Percentiles rank a stretch among this genome's conserved stretches.
Conservation (phyloP, 169 alveolate species). For the Besnoitia besnoiti region DNA sequence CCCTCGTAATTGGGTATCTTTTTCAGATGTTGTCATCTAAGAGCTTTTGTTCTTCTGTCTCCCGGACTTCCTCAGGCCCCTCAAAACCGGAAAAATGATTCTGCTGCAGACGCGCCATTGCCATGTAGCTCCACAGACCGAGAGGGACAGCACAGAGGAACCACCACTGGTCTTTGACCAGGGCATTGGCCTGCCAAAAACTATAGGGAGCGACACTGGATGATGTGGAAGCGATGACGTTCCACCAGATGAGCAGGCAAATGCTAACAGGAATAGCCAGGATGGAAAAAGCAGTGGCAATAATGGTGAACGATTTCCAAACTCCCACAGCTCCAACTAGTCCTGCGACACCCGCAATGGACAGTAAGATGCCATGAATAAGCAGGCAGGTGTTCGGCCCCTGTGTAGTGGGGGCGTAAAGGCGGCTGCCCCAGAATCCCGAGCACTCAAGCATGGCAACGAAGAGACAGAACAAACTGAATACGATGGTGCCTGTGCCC, state of each 20-base stretch:
- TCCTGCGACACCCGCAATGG: background rate
- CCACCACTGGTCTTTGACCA: constrained; percentile 1
- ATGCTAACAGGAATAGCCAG: constrained; percentile 10
- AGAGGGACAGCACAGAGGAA: background rate
- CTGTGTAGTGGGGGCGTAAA: background rate
- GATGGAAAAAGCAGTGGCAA: constrained; percentile 1
- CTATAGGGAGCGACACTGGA: background rate
- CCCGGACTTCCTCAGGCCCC: background rate
- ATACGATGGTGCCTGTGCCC: constrained; percentile 17
- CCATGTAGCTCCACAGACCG: background rate
- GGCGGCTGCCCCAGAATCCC: constrained; percentile 31
- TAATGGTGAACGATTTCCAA: background rate
- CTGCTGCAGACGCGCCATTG: background rate
- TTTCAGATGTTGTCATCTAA: background rate
- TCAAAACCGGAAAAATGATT: background rate
- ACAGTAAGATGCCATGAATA: constrained; percentile 20
- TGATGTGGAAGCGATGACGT: background rate
- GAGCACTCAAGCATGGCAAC: constrained; percentile 33
- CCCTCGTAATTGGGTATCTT: background rate
- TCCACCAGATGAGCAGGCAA: constrained; percentile 39
- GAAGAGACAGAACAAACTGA: constrained; percentile 45
- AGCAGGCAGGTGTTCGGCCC: background rate
- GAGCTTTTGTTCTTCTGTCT: background rate
- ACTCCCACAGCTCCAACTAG: constrained; percentile 23
- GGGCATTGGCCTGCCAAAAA: background rate